Base-by-base conservation (phyloP, 768 basidiomycete species). In the Coprinellus micaceus region DNA sequence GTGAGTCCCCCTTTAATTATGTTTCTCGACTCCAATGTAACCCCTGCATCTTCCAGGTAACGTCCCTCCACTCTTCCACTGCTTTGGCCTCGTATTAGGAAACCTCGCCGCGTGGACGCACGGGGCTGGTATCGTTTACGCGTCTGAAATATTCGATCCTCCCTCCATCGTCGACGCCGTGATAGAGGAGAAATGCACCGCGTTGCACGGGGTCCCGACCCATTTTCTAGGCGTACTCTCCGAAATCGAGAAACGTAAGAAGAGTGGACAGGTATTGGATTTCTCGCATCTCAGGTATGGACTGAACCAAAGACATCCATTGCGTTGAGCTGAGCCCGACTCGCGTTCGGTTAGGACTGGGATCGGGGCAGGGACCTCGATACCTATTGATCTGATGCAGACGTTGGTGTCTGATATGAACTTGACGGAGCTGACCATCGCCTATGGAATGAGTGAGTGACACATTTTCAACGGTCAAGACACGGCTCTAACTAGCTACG, bases 391-490 rank as follows among this genome's bases (percentile, higher is more conserved):
- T 48, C 70, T 93, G 44, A 92, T 93, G 91, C 84, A 77, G 59
- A 78, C 76, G 37, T 76, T 93, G 28, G 89, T 89, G 21, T 67
- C 74, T 21, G 82, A 83, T 61, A 61, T 93, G 54, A 88, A 90
- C 61, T 66, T 93, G 37, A 75, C 64, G 4, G 87, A 90, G 41
- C 69, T 93, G 39, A 91, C 91, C 0, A 85, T 82, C 56, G 89
- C 86, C 11, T 93, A 90, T 68, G 91, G 91, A 55, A 93, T 93
- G 91, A 92, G 91, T 93, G 59, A 58, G 86, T 79, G 22, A 12
- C 22, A 25, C 54, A 44, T 17, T 17, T 45, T 26, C 15, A 37
- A 57, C 46, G 19, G n/a, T 56, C 37, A 26, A 4, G 11, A 2
- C 22, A 36, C 26, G 4, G 7, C 9, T 15, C 47, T 28, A 28